Evolutionary conservation across 2,329 filamentous ascomycete genomes (phyloP).

Genomic region (Huntiella omanensis): DNA sequence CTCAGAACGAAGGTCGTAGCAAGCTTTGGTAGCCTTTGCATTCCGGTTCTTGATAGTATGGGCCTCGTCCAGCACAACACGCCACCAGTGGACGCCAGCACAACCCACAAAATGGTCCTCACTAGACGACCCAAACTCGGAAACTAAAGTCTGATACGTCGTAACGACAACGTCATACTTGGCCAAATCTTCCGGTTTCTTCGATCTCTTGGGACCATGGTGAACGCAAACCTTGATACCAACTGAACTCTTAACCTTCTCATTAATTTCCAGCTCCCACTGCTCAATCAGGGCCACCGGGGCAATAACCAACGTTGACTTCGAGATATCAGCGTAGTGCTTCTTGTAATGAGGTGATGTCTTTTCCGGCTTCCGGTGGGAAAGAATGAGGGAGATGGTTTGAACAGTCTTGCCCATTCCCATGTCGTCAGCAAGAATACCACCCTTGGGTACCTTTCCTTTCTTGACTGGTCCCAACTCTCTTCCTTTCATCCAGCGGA

Average conservation of each 20-base stretch:
- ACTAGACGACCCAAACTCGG: conserved; percentile 59
- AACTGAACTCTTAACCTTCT: conserved; percentile 54
- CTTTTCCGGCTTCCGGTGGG: conserved; percentile 47
- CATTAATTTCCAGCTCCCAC: conserved; percentile 85
- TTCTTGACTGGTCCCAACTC: conserved; percentile 75
- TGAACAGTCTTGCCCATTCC: conserved; percentile 93
- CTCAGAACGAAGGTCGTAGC: conserved; percentile 64
- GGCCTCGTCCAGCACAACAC: conserved; percentile 86
- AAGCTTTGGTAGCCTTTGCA: conserved; percentile 85
- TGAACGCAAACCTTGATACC: conserved; percentile 70
- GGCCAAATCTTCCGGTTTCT: conserved; percentile 55
- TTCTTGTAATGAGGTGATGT: conserved; percentile 36
- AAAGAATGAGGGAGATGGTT: conserved; percentile 72
- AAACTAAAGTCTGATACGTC: conserved; percentile 88
- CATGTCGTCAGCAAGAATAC: conserved; percentile 95
- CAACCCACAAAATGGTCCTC: conserved; percentile 42
- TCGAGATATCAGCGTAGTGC: conserved; percentile 49
- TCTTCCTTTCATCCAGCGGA: conserved; percentile 87
- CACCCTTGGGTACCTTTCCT: conserved; percentile 68
- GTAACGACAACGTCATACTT: conserved; percentile 91
- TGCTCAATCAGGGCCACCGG: conserved; percentile 89
- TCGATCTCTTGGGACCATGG: conserved; percentile 72
- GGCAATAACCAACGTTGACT: conserved; percentile 76
- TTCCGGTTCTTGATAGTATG: conserved; percentile 98
- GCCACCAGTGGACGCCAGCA: conserved; percentile 87